Evolutionary conservation across 352 stramenopile species (phyloP).

Genomic region (Globisporangium viniferum): DNA sequence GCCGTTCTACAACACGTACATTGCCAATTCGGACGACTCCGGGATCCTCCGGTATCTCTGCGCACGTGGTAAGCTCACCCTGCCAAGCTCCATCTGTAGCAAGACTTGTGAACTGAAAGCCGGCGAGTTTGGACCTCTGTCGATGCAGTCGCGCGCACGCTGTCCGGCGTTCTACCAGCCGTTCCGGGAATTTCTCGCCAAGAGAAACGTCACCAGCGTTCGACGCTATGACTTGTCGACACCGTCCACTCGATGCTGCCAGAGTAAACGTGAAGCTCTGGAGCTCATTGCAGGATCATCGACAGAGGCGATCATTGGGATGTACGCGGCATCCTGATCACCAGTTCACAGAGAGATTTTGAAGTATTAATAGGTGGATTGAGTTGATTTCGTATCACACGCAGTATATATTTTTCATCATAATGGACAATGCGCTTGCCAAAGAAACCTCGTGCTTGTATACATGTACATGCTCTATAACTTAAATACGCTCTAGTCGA

Average conservation of each 20-base stretch:
- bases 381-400: not conserved
- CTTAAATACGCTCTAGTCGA: not conserved
- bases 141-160: not conserved
- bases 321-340: slow-evolving; percentile 3
- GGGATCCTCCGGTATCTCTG: slow-evolving; percentile 14
- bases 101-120: not conserved
- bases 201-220: not conserved
- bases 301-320: slow-evolving; percentile 2
- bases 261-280: not conserved
- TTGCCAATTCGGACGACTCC: slow-evolving; percentile 17
- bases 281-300: slow-evolving; percentile 1
- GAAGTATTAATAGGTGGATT: not conserved
- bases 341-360: not conserved
- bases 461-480: not conserved
- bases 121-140: not conserved
- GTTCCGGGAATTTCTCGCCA: not conserved
- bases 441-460: not conserved
- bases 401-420: not conserved
- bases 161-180: slow-evolving; percentile 8
- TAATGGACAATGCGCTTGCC: not conserved
- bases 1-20: slow-evolving; percentile 18
- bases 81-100: not conserved
- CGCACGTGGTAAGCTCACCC: not conserved
- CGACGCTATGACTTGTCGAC: not conserved
- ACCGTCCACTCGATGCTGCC: not conserved